Evolutionary conservation across 2,329 filamentous ascomycete genomes (phyloP).

Genomic region (Colletotrichum spaethianum): DNA sequence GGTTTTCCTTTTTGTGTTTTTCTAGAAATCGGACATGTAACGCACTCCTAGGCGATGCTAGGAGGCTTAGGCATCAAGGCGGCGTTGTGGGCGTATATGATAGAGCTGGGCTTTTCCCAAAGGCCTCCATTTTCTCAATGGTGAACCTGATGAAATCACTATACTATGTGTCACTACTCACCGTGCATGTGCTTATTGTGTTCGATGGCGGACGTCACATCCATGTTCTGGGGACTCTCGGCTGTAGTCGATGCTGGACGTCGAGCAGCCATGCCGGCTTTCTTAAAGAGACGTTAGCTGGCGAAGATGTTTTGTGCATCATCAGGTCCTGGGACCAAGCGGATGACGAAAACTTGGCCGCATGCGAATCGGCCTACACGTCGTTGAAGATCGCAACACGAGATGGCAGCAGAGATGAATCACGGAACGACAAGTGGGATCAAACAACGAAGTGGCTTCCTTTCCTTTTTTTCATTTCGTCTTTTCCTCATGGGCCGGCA

Average conservation of each 20-base stretch:
- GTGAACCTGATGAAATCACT: not conserved
- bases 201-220: not conserved
- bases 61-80: slow-evolving; percentile 25
- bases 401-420: not conserved
- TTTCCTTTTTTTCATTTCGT: slow-evolving; percentile 31
- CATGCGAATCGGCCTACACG: not conserved
- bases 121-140: not conserved
- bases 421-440: not conserved
- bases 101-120: slow-evolving; percentile 21
- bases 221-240: too few species aligned
- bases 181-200: not conserved
- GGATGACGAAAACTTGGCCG: not conserved
- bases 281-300: not conserved
- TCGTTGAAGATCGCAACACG: not conserved
- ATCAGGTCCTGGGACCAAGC: not conserved
- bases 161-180: too few species aligned
- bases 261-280: not conserved
- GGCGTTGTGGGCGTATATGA: slow-evolving; percentile 33
- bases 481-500: slow-evolving; percentile 26
- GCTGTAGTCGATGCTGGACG: not conserved
- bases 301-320: not conserved
- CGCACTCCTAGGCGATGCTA: slow-evolving; percentile 19
- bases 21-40: slow-evolving; percentile 17
- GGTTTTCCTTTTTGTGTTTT: not conserved
- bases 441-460: not conserved